Evolutionary conservation across 441 rosid genomes (phyloP).

Genomic region (Daphne laureola): DNA sequence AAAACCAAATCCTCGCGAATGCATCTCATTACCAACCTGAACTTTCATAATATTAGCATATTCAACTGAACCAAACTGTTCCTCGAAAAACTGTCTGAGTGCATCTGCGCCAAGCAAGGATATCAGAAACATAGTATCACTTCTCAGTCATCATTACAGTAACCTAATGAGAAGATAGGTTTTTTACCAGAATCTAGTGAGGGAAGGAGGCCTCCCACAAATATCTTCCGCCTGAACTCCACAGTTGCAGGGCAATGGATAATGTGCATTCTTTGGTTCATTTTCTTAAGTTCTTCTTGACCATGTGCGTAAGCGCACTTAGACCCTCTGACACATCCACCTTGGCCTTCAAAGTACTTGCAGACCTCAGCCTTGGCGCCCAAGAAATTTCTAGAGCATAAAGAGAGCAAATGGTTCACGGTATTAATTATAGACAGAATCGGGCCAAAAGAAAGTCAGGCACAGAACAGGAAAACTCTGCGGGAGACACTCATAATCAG

Average conservation of each 20-base stretch:
- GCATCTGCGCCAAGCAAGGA: slow-evolving; percentile 29
- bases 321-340: slow-evolving; percentile 45
- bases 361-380: slow-evolving; percentile 30
- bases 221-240: slow-evolving; percentile 32
- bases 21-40: slow-evolving; percentile 24
- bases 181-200: slow-evolving; percentile 49
- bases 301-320: slow-evolving; percentile 42
- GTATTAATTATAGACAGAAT: slow-evolving; percentile 8
- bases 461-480: neutral
- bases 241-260: slow-evolving; percentile 16
- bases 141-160: neutral
- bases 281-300: slow-evolving; percentile 29
- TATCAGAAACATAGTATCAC: slow-evolving; percentile 9
- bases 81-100: slow-evolving; percentile 27
- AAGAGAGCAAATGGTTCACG: slow-evolving; percentile 9
- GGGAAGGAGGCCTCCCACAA: slow-evolving; percentile 52
- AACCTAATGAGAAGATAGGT: slow-evolving; percentile 4
- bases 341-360: slow-evolving; percentile 35
- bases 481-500: too few species aligned
- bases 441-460: neutral
- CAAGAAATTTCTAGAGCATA: slow-evolving; percentile 23
- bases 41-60: slow-evolving; percentile 31
- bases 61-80: slow-evolving; percentile 49
- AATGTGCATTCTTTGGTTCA: slow-evolving; percentile 18
- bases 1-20: slow-evolving; percentile 57